These are phyloP conservation scores for Ogataea nitratoaversa DNA, from an alignment of 805 yeast genomes.

Conservation along the genomic window DNA sequence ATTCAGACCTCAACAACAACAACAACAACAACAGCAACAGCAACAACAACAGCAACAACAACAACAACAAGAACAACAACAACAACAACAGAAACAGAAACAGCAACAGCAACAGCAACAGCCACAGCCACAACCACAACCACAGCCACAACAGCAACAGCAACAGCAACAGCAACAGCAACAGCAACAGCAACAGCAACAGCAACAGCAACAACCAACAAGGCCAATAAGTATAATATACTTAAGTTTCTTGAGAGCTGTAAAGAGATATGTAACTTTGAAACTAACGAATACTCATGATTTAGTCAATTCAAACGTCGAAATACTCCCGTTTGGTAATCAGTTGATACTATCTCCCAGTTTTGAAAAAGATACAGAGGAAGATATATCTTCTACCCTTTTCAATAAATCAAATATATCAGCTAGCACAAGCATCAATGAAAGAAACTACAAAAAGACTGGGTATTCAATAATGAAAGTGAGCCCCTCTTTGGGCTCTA, in stretches of 20 bases:
- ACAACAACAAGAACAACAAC: neutral
- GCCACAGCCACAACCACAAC: slow-evolving; percentile 7
- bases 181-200: slow-evolving; percentile 3
- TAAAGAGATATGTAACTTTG: slow-evolving; percentile 36
- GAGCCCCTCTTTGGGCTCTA: slow-evolving; percentile 44
- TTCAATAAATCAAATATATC: neutral
- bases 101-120: slow-evolving; percentile 10
- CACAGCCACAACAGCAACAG: slow-evolving; percentile 6
- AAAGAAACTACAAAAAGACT: neutral
- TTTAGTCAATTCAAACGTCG: slow-evolving; percentile 26
- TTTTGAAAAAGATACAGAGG: slow-evolving; percentile 15
- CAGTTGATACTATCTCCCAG: slow-evolving; percentile 31
- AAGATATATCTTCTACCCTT: neutral
- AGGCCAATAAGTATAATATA: slow-evolving; percentile 33
- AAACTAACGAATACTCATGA: slow-evolving; percentile 19
- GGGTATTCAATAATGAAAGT: slow-evolving; percentile 35
- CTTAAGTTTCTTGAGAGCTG: slow-evolving; percentile 46
- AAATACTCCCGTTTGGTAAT: slow-evolving; percentile 49
- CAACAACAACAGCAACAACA: neutral
- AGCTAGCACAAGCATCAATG: neutral
- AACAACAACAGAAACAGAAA: slow-evolving; percentile 5
- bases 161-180: neutral
- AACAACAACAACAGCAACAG: slow-evolving; percentile 13
- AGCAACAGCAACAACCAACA: slow-evolving; percentile 10
- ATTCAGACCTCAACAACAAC: slow-evolving; percentile 13